These are phyloP conservation scores for Sonneratia caseolaris DNA, from an alignment of 345 rosid genomes.

Conservation along the genomic window DNA sequence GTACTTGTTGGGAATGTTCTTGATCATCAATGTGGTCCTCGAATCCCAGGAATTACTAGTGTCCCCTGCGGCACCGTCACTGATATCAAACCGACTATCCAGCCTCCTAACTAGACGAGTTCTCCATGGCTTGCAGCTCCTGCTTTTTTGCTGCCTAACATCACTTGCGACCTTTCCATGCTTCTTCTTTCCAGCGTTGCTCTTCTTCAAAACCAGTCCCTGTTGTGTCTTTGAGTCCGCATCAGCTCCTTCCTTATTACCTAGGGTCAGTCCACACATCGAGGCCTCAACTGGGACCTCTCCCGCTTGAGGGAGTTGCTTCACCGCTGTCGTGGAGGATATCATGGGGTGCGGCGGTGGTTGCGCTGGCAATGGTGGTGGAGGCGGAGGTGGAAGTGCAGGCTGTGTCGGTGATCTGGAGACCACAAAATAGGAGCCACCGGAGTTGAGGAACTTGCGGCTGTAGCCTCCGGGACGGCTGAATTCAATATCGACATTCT, in stretches of 20 bases:
- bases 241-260: not conserved
- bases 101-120: conserved; percentile 28
- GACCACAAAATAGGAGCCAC: conserved; percentile 3
- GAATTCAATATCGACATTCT: conserved; percentile 48
- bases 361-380: conserved; percentile 10
- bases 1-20: conserved; percentile 96
- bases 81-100: conserved; percentile 48
- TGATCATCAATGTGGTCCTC: conserved; percentile 93
- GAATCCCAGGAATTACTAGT: conserved; percentile 37
- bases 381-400: conserved; percentile 15
- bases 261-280: conserved; percentile 22
- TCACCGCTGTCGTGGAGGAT: not conserved
- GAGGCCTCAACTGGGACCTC: conserved; percentile 18
- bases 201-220: not conserved
- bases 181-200: conserved; percentile 18
- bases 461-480: conserved; percentile 83
- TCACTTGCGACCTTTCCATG: conserved; percentile 12
- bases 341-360: conserved; percentile 1
- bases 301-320: conserved; percentile 4
- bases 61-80: conserved; percentile 40
- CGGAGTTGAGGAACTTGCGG: conserved; percentile 34
- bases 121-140: conserved; percentile 37
- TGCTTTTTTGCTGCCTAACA: conserved; percentile 20
- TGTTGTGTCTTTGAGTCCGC: not conserved
- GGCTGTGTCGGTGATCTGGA: conserved; percentile 9